phyloP scores from a whole-genome alignment of 2,329 filamentous ascomycete genomes.

The Fonsecaea erecta region DNA sequence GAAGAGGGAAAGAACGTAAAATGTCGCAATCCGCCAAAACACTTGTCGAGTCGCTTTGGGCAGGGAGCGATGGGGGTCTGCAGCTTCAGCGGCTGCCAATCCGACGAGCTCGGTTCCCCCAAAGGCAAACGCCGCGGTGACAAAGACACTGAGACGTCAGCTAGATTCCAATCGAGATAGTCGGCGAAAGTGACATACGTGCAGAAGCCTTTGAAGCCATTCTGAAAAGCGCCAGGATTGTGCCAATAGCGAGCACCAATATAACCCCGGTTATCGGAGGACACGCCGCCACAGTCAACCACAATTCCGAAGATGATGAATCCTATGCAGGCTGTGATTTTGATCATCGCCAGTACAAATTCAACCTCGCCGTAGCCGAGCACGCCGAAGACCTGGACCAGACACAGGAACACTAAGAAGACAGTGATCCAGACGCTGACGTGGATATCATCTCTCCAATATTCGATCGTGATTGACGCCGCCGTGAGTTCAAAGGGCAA shows the following conservation, averaged over 20 bases:
- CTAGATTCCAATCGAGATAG: not conserved
- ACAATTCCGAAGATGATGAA: constrained; percentile 63
- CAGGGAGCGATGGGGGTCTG: constrained; percentile 68
- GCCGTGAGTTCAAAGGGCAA: constrained; percentile 36
- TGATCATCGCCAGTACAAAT: constrained; percentile 78
- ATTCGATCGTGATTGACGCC: constrained; percentile 34
- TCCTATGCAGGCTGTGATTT: constrained; percentile 77
- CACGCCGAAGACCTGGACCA: constrained; percentile 81
- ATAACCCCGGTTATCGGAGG: constrained; percentile 66
- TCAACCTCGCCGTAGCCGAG: constrained; percentile 83
- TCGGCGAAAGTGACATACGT: constrained; percentile 37
- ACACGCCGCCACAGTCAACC: constrained; percentile 78
- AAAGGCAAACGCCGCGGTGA: constrained; percentile 67
- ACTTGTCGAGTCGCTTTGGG: constrained; percentile 87
- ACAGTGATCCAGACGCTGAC: constrained; percentile 63
- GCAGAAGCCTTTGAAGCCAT: constrained; percentile 69
- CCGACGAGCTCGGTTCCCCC: constrained; percentile 67
- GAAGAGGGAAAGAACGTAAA: constrained; percentile 82
- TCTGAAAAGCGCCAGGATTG: constrained; percentile 73
- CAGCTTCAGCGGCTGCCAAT: constrained; percentile 63
- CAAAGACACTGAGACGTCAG: constrained; percentile 54
- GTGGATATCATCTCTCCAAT: constrained; percentile 35
- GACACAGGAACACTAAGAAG: constrained; percentile 71
- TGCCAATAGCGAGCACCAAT: constrained; percentile 80
- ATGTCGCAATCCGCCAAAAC: constrained; percentile 92